Conservation (phyloP, 768 basidiomycete genomes). For the Naganishia onofrii region DNA sequence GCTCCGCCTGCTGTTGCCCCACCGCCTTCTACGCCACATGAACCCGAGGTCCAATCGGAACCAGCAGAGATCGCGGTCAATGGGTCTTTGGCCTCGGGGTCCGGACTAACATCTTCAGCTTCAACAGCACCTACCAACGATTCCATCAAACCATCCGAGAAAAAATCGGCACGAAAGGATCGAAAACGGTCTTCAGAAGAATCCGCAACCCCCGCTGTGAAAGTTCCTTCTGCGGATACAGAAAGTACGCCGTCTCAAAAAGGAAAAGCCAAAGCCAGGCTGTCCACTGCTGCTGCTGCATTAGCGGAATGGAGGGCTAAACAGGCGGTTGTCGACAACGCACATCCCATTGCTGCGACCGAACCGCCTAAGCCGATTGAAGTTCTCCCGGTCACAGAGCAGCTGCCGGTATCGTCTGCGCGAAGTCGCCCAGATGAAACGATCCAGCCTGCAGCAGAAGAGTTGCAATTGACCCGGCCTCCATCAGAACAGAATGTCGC, state of each 20-base stretch:
- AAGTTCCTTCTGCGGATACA: background rate
- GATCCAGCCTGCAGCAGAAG: background rate
- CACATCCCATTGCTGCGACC: background rate
- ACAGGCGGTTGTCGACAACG: background rate
- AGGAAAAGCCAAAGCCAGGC: background rate
- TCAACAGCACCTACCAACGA: background rate
- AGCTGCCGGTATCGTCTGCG: background rate
- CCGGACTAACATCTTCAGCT: background rate
- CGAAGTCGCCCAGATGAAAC: background rate
- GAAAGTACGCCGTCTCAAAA: background rate
- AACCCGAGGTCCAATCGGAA: background rate
- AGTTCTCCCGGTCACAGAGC: background rate
- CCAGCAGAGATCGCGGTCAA: background rate
- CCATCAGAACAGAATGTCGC: background rate
- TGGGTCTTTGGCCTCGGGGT: background rate
- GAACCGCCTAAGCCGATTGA: background rate
- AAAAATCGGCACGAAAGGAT: background rate
- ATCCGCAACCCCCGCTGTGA: background rate
- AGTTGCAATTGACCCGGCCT: background rate
- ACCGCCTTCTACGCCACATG: background rate
- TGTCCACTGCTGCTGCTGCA: background rate
- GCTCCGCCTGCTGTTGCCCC: background rate
- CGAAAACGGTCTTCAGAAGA: background rate
- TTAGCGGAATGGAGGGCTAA: background rate
- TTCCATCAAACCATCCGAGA: background rate